Conservation (phyloP, 2,329 filamentous ascomycete genomes). For the Xylaria sp. region DNA sequence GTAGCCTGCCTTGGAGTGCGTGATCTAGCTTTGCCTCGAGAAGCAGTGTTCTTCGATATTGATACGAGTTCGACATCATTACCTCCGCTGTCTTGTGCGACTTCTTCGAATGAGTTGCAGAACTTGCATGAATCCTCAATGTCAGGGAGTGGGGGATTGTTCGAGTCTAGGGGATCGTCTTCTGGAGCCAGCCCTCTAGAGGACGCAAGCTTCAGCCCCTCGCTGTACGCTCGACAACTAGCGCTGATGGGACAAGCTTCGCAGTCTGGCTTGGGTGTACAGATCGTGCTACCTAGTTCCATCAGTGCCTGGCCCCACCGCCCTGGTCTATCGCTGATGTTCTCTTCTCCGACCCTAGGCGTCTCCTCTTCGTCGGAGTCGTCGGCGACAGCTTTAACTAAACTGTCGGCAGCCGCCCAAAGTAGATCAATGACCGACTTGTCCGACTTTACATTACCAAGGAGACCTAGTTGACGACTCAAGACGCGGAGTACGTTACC, state of each 20-base stretch:
- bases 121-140: slow-evolving; percentile 58
- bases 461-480: slow-evolving; percentile 63
- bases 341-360: slow-evolving; percentile 12
- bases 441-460: slow-evolving; percentile 62
- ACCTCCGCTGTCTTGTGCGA: slow-evolving; percentile 22
- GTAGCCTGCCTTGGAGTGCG: slow-evolving; percentile 32
- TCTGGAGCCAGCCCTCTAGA: slow-evolving; percentile 28
- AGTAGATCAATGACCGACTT: slow-evolving; percentile 58
- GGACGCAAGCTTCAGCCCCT: slow-evolving; percentile 47
- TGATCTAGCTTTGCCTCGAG: slow-evolving; percentile 17
- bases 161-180: background rate
- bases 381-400: slow-evolving; percentile 57
- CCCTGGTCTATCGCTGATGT: slow-evolving; percentile 57
- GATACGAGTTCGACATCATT: slow-evolving; percentile 29
- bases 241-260: slow-evolving; percentile 54
- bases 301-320: slow-evolving; percentile 69
- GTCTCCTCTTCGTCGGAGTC: slow-evolving; percentile 40
- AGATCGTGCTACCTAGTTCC: slow-evolving; percentile 69
- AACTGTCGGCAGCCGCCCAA: slow-evolving; percentile 62
- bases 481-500: slow-evolving; percentile 67
- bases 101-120: slow-evolving; percentile 54
- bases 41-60: slow-evolving; percentile 14
- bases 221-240: slow-evolving; percentile 58
- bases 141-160: slow-evolving; percentile 39
- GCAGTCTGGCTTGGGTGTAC: slow-evolving; percentile 64